These are phyloP conservation scores for Rhodocollybia butyracea DNA, from an alignment of 768 basidiomycete genomes.

Conservation along the genomic window DNA sequence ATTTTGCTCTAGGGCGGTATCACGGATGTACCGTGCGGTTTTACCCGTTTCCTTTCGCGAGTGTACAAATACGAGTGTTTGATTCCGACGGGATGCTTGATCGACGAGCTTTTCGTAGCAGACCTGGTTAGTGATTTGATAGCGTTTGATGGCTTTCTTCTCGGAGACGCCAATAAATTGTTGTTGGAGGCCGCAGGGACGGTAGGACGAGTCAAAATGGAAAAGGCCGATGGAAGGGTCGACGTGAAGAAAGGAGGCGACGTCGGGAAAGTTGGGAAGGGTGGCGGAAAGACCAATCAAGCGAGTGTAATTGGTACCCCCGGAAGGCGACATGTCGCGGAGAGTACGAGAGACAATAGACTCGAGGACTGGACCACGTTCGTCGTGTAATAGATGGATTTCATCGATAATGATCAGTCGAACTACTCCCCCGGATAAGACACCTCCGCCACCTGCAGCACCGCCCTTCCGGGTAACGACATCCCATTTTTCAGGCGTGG, in stretches of 20 bases:
- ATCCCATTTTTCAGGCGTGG: constrained; percentile 99
- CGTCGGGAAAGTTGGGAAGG: constrained; percentile 97
- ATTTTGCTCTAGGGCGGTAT: constrained; percentile 95
- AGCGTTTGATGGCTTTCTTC: constrained; percentile 98
- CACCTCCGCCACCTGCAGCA: constrained; percentile 95
- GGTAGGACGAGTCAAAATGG: constrained; percentile 93
- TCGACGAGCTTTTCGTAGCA: constrained; percentile 99
- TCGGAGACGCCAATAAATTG: constrained; percentile 98
- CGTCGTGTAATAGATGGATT: constrained; percentile 95
- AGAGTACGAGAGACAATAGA: constrained; percentile 88
- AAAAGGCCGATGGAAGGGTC: constrained; percentile 91
- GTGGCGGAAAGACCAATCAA: constrained; percentile 96
- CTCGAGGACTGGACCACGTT: constrained; percentile 96
- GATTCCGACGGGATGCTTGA: constrained; percentile 65
- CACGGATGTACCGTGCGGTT: constrained; percentile 91
- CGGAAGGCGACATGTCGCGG: constrained; percentile 83
- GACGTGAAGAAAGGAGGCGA: constrained; percentile 94
- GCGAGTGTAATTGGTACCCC: constrained; percentile 70
- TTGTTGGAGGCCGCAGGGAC: constrained; percentile 93
- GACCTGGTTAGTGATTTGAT: constrained; percentile 97
- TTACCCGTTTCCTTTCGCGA: constrained; percentile 98
- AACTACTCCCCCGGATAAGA: constrained; percentile 95
- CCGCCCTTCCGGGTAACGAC: constrained; percentile 98
- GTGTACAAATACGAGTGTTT: constrained; percentile 95
- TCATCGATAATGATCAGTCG: constrained; percentile 97